Percentiles rank a stretch among this genome's conserved stretches.
These are phyloP conservation scores for Venturiaceae sp. DNA, from an alignment of 2,329 filamentous ascomycete species.

Conservation along the genomic window DNA sequence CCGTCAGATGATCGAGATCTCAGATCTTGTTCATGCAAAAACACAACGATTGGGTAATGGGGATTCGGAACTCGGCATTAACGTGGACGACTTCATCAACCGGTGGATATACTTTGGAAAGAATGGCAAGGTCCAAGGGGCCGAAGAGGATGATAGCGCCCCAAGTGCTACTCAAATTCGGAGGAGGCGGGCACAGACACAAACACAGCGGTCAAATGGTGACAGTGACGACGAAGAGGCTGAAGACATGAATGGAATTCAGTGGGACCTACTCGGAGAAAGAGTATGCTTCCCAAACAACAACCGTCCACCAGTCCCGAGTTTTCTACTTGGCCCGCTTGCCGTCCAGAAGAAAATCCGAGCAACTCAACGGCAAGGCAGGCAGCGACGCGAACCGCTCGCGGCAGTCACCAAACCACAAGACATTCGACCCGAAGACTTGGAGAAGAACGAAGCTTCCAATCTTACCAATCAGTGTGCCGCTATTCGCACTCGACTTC, in stretches of 20 bases:
- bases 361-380: slow-evolving; percentile 56
- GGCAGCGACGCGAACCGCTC: slow-evolving; percentile 27
- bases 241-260: slow-evolving; percentile 62
- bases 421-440: slow-evolving; percentile 63
- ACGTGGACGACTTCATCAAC: slow-evolving; percentile 84
- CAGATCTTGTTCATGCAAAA: slow-evolving; percentile 72
- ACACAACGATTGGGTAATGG: slow-evolving; percentile 66
- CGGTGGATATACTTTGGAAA: slow-evolving; percentile 88
- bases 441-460: slow-evolving; percentile 61
- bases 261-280: slow-evolving; percentile 78
- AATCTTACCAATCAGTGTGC: slow-evolving; percentile 71
- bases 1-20: slow-evolving; percentile 69
- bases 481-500: slow-evolving; percentile 55
- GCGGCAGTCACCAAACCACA: slow-evolving; percentile 42
- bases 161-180: slow-evolving; percentile 36
- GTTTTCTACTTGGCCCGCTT: slow-evolving; percentile 80
- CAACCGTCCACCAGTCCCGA: slow-evolving; percentile 63
- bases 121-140: slow-evolving; percentile 39
- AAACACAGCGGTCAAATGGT: slow-evolving; percentile 23
- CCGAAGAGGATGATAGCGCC: slow-evolving; percentile 41
- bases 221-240: slow-evolving; percentile 48
- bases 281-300: slow-evolving; percentile 66
- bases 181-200: slow-evolving; percentile 27
- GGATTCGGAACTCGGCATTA: slow-evolving; percentile 60
- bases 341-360: slow-evolving; percentile 80